These are phyloP conservation scores for Mycena floridula DNA, from an alignment of 768 basidiomycete genomes.

Conservation along the genomic window DNA sequence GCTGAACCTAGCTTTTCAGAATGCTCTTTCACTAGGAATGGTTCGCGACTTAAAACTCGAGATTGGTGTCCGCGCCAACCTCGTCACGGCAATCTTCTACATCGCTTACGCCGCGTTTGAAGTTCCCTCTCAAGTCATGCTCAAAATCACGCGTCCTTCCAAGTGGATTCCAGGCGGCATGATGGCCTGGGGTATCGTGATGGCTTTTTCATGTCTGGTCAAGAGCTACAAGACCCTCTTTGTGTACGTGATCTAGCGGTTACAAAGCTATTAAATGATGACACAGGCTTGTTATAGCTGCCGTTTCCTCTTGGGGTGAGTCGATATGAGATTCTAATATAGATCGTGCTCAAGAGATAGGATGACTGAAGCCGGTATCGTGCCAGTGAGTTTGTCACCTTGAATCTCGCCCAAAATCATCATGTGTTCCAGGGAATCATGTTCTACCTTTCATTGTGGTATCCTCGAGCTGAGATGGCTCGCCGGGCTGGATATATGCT, in stretches of 20 bases:
- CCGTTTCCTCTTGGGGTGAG: background rate
- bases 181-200: background rate
- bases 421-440: background rate
- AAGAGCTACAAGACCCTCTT: background rate
- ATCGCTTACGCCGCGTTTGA: background rate
- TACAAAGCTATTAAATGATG: too few species aligned
- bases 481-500: conserved; percentile 45
- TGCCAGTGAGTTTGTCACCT: background rate
- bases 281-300: background rate
- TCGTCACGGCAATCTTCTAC: background rate
- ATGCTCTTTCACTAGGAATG: background rate
- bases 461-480: conserved; percentile 38
- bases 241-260: background rate
- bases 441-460: conserved; percentile 33
- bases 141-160: background rate
- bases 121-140: background rate
- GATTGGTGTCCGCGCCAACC: background rate
- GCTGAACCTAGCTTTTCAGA: background rate
- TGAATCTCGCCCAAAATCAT: background rate
- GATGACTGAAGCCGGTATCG: background rate
- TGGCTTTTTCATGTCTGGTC: background rate
- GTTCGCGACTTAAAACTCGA: background rate
- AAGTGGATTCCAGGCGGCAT: background rate
- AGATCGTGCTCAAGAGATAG: background rate
- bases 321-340: background rate